Evolutionary conservation across 2,329 filamentous ascomycete genomes (phyloP).

Genomic region (Acarospora socialis): DNA sequence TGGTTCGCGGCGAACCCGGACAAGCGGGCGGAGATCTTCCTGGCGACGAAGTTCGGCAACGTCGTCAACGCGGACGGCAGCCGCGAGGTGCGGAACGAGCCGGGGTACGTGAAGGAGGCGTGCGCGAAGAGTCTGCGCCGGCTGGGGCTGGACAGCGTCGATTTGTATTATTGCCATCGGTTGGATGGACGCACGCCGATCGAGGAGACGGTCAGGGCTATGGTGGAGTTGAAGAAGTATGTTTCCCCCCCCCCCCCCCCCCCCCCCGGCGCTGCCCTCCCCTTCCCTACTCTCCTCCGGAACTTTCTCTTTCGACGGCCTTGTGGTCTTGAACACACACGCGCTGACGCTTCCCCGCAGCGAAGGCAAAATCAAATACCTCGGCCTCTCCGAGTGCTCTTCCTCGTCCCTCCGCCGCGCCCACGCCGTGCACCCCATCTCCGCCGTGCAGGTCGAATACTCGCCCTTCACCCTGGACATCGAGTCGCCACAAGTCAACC

Average conservation of each 20-base stretch:
- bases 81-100: constrained; percentile 15
- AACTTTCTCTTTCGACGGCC: too few relatives aligned
- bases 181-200: constrained; percentile 26
- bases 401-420: constrained; percentile 37
- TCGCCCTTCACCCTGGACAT: constrained; percentile 36
- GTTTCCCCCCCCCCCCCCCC: too few relatives aligned
- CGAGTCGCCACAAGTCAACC: constrained; percentile 26
- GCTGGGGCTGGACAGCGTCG: constrained; percentile 26
- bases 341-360: constrained; percentile 13
- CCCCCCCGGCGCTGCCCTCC: too few relatives aligned
- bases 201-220: constrained; percentile 28
- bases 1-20: constrained; percentile 16
- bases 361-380: constrained; percentile 39
- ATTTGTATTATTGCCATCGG: constrained; percentile 34
- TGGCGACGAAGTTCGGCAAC: constrained; percentile 17
- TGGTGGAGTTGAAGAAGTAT: constrained; percentile 30
- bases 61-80: constrained; percentile 12
- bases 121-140: constrained; percentile 18
- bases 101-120: constrained; percentile 20
- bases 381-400: constrained; percentile 38
- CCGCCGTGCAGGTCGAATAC: constrained; percentile 41
- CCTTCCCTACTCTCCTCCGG: too few relatives aligned
- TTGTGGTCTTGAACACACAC: too few relatives aligned
- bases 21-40: constrained; percentile 17
- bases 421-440: constrained; percentile 33